A percentile compares a stretch with the other conserved stretches of the same genome.
Evolutionary conservation across 1,284 basidiomycete species (phyloP).

Genomic region (Crucibulum parvulum): DNA sequence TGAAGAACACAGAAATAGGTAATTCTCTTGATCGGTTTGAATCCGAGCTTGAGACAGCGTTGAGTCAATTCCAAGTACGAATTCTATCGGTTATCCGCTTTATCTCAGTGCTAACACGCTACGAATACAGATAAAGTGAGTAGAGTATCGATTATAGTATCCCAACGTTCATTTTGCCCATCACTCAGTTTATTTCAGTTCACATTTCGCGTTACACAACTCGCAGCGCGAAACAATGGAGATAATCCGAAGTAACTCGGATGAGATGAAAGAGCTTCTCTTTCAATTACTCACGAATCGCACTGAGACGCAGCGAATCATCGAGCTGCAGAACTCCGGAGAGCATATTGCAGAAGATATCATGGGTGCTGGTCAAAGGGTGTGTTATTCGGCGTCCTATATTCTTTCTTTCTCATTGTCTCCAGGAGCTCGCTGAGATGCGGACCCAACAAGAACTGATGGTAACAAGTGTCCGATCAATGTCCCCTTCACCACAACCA

Average conservation of each 20-base stretch:
- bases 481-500: slow-evolving; percentile 27
- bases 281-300: slow-evolving; percentile 41
- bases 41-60: slow-evolving; percentile 46
- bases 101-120: not conserved
- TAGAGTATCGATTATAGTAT: not conserved
- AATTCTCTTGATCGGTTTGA: slow-evolving; percentile 48
- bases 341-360: slow-evolving; percentile 47
- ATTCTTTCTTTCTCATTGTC: not conserved
- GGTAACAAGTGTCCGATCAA: slow-evolving; percentile 11
- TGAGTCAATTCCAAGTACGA: slow-evolving; percentile 49
- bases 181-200: slow-evolving; percentile 7
- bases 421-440: slow-evolving; percentile 18
- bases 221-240: slow-evolving; percentile 43
- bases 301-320: slow-evolving; percentile 42
- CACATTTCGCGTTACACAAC: slow-evolving; percentile 25
- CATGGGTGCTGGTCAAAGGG: slow-evolving; percentile 59
- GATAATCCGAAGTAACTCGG: slow-evolving; percentile 35
- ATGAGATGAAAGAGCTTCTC: slow-evolving; percentile 42
- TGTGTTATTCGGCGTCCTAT: slow-evolving; percentile 16
- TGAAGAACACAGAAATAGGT: slow-evolving; percentile 51
- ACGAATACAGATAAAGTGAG: slow-evolving; percentile 41
- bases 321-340: slow-evolving; percentile 45
- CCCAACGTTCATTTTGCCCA: not conserved
- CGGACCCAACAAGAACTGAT: slow-evolving; percentile 19
- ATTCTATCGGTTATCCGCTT: not conserved